These are phyloP conservation scores for Candida nonsorbophila DNA, from an alignment of 805 yeast genomes.

Conservation along the genomic window DNA sequence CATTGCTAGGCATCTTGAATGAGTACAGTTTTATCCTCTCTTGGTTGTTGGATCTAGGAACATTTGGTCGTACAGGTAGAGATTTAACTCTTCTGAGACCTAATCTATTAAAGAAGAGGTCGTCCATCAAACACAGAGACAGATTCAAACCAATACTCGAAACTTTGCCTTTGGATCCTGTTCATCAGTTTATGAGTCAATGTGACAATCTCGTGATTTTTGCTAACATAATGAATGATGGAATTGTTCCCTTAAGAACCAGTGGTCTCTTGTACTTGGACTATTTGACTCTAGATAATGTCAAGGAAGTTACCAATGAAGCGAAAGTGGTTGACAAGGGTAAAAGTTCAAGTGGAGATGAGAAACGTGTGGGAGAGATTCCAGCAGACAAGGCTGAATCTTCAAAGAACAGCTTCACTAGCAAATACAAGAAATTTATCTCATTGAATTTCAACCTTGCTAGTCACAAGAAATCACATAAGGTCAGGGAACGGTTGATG, in stretches of 20 bases:
- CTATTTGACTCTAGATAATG: constrained; percentile 38
- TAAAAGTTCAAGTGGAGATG: constrained; percentile 2
- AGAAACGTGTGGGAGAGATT: constrained; percentile 23
- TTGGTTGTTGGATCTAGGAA: constrained; percentile 40
- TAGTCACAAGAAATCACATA: constrained; percentile 5
- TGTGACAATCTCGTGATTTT: constrained; percentile 33
- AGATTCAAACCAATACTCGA: constrained; percentile 31
- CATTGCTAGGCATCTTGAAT: constrained; percentile 36
- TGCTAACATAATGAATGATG: constrained; percentile 42
- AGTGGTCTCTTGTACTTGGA: constrained; percentile 38
- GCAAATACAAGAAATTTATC: constrained; percentile 12
- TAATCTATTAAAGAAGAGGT: constrained; percentile 9
- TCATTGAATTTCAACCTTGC: constrained; percentile 12
- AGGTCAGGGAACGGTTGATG: constrained; percentile 13
- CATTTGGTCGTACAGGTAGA: constrained; percentile 41
- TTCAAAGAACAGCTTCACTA: constrained; percentile 2
- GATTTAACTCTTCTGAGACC: constrained; percentile 38
- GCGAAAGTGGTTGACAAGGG: neutral
- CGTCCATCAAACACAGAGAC: constrained; percentile 8
- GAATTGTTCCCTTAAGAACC: constrained; percentile 41
- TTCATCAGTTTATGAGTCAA: constrained; percentile 20
- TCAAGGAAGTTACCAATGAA: constrained; percentile 15
- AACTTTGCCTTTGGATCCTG: constrained; percentile 34
- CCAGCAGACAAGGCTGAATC: constrained; percentile 13
- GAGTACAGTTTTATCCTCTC: constrained; percentile 35